Evolutionary conservation across 1,139 yeast species (phyloP), one percentile per base, ranked within the genome.

Genomic region (Debaryomyces psychrophilus): DNA sequence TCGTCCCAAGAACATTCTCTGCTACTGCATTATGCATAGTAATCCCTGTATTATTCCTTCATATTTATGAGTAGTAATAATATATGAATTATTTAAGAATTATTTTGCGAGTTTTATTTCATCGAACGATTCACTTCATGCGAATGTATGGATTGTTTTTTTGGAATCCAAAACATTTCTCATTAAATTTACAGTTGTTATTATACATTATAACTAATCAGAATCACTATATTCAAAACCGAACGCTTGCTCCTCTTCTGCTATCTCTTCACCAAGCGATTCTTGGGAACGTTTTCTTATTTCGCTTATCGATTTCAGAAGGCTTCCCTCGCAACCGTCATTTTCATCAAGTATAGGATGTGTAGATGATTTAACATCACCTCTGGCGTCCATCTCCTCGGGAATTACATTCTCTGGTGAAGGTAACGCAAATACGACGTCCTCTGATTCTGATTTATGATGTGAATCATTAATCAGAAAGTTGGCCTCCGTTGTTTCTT

Each of bases 1-100:
- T 75, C 7, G 96, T 89, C n/a, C 89, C 97, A 49, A 90, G 74
- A 7, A 87, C 90, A 44, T 88, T 89, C 22, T 88, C 82, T 1
- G 89, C 89, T 9, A 71, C 73, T 23, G 47, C 58, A 52, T 62
- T 64, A 36, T 49, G 37, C 68, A 65, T 50, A 17, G 27, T 12
- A 28, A 12, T 4, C 8, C 31, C 14, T 12, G 65, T 50, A 5
- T 20, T 20, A 20, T 20, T 4, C 22, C 22, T 20, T 20, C 22
- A 20, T 20, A 20, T 5, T 20, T 20, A 20, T 5, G 22, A 20
- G 5, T 20, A 20, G 22, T 4, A 20, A 20, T 5, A 20, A 20
- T n/a, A n/a, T n/a, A n/a, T n/a, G n/a, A n/a, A n/a, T n/a, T n/a
- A 20, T 5, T 20, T 5, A 20, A 20, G 22, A 20, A 20, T 20